phyloP scores from a whole-genome alignment of 257 asterid species.

The Capsicum pubescens region DNA sequence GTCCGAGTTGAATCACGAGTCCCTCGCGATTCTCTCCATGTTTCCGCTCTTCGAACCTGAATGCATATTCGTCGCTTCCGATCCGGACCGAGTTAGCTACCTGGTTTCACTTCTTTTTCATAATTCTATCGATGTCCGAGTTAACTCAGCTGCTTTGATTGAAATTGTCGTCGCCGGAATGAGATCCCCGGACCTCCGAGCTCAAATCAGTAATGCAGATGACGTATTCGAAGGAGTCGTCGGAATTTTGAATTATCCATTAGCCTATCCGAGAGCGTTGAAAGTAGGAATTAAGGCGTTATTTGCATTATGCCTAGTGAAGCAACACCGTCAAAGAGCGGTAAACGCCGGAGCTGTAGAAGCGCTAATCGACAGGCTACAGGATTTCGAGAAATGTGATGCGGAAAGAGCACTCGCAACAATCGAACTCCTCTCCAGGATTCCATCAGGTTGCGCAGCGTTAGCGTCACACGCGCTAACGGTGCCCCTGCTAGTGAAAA shows the following conservation, averaged over 20 bases:
- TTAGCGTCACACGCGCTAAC: constrained; percentile 79
- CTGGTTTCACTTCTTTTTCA: constrained; percentile 77
- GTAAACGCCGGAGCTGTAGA: constrained; percentile 84
- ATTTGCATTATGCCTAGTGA: constrained; percentile 83
- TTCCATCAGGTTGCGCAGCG: constrained; percentile 75
- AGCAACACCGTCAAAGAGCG: constrained; percentile 84
- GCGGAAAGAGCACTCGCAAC: constrained; percentile 96
- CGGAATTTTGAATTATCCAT: constrained; percentile 66
- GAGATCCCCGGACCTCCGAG: constrained; percentile 79
- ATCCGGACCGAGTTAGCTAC: constrained; percentile 54
- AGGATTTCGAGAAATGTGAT: constrained; percentile 85
- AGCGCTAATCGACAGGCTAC: constrained; percentile 61
- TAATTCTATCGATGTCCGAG: constrained; percentile 79
- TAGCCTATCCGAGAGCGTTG: constrained; percentile 70
- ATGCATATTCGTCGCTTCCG: constrained; percentile 69
- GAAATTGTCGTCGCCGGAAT: constrained; percentile 70
- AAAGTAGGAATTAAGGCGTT: constrained; percentile 82
- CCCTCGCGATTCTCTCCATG: constrained; percentile 70
- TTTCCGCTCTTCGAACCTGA: constrained; percentile 67
- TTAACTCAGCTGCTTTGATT: constrained; percentile 87
- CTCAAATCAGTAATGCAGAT: constrained; percentile 61
- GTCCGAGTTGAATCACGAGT: constrained; percentile 66
- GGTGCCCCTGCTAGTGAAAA: constrained; percentile 79
- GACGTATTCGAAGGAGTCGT: constrained; percentile 79
- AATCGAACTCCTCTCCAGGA: constrained; percentile 88